Evolutionary conservation across 495 filamentous ascomycete genomes (phyloP).

Genomic region (Penicillium fimorum): DNA sequence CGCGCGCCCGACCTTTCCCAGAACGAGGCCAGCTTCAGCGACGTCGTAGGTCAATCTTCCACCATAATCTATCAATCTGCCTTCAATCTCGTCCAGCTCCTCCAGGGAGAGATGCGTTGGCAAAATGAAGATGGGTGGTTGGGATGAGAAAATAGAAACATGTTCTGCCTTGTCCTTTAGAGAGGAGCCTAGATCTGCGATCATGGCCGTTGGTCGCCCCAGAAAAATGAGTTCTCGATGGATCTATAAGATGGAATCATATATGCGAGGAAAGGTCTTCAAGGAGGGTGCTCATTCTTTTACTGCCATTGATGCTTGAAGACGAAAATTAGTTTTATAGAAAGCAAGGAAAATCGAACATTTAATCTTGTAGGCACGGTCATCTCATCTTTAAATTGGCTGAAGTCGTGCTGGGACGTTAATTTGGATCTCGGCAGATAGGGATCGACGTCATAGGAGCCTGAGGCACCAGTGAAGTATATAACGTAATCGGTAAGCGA

Average conservation of each 20-base stretch:
- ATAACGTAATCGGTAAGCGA: no score
- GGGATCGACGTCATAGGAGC: neutral
- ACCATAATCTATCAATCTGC: constrained; percentile 52
- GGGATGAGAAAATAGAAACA: constrained; percentile 21
- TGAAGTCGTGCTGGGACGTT: neutral
- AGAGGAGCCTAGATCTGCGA: constrained; percentile 4
- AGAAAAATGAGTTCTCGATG: neutral
- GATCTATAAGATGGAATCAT: neutral
- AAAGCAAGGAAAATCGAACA: neutral
- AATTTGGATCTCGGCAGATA: neutral
- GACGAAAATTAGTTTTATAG: neutral
- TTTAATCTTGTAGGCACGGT: neutral
- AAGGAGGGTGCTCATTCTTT: neutral
- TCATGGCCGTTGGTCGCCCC: neutral
- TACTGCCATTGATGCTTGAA: neutral
- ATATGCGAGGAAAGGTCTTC: neutral
- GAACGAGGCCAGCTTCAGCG: constrained; percentile 66
- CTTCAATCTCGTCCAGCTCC: constrained; percentile 61
- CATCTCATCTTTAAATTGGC: neutral
- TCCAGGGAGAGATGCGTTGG: constrained; percentile 63
- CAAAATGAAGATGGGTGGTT: constrained; percentile 71
- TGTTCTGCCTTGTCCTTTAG: constrained; percentile 1
- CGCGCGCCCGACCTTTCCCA: constrained; percentile 68
- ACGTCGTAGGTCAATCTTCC: constrained; percentile 69
- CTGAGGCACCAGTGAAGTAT: neutral